Evolutionary conservation across 495 filamentous ascomycete species (phyloP), one percentile per base, ranked within the genome.

Genomic region (Umbilicaria muhlenbergii): DNA sequence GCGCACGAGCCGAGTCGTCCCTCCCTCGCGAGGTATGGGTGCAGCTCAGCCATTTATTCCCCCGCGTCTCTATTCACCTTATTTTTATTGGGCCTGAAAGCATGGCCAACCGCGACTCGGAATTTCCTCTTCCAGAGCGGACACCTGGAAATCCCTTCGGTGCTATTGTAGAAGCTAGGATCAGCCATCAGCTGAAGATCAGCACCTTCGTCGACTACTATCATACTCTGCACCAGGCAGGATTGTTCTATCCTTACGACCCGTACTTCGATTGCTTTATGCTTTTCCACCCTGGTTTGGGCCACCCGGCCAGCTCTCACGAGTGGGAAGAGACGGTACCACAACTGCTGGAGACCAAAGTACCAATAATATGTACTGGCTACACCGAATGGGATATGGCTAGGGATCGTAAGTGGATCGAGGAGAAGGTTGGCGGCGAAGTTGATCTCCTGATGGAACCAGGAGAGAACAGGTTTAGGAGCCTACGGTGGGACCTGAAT

Each of bases 191-290:
- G 43, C 77, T 94, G 77, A 96, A 96, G 67, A 92, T 99, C 50
- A 86, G 76, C 54, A 99, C 91, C 0, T 94, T 86, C 52, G 88
- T 95, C 18, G 92, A 99, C 46, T 95, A 99, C 63, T 99, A 88
- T 67, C 88, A 99, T 59, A 95, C 86, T 1, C 72, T 99, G 54
- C 88, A 96, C 63, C 77, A 89, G 52, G 78, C 89, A 1, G 75
- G 81, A 28, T 69, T 83, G 44, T 99, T 96, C 66, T 72, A 81
- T 18, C 92, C 92, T 0, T 95, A 84, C 61, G 91, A 99, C 59
- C 91, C 91, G 1, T 99, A 99, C 59, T 89, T 99, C 51, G 91
- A 99, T 65, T 84, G 79, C 57, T 87, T 99, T 52, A 75, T 99
- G 54, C 71, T 93, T 41, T 99, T 95, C 68, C 91, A 99, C 59